Base-by-base conservation (phyloP, 768 basidiomycete genomes). In the Steccherinum ochraceum region DNA sequence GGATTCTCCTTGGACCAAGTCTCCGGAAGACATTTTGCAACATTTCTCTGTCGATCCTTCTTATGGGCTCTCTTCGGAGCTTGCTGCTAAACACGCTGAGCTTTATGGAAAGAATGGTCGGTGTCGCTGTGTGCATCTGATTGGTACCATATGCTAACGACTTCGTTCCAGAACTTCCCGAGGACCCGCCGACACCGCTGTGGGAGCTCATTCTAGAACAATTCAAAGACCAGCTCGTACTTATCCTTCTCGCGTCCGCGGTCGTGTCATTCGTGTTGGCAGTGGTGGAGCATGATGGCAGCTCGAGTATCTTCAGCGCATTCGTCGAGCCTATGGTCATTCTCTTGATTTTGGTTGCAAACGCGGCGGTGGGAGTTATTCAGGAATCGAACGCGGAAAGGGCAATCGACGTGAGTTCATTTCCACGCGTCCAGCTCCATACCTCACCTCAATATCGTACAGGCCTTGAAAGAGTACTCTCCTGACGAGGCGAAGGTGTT, bases 171-270 rank as follows among this genome's bases (percentile, higher is more conserved):
- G 95, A 90, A 63, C 76, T 99, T 5, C 94, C 95, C 11, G 93
- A 96, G 62, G 91, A 94, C 10, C 86, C 90, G 0, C 72, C 90
- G 2, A 96, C 95, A 3, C 90, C 94, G 3, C 64, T 98, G 25
- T 93, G 93, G 91, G 79, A 91, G 63, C 83, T 98, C 53, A 86
- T 99, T 53, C 77, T 99, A n/a, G 93, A 96, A 58, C 95, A 99
- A 70, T 99, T 99, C 78, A 88, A 98, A 75, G 95, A 99, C 71
- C 93, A 96, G 68, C 81, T 99, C 24, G 95, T 99, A 40, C 84
- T 99, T 56, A 98, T 99, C 63, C 80, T 99, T 26, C 85, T 99
- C 43, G 93, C 79, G 2, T 96, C 93, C 1, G 95, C 95, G 12
- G 84, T 89, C 42, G 78, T 98, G 58, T 98, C 95, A 10, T 94